A percentile compares a stretch with the other conserved stretches of the same genome.
Evolutionary conservation across 345 rosid genomes (phyloP).

Genomic region (Dipteronia sinensis): DNA sequence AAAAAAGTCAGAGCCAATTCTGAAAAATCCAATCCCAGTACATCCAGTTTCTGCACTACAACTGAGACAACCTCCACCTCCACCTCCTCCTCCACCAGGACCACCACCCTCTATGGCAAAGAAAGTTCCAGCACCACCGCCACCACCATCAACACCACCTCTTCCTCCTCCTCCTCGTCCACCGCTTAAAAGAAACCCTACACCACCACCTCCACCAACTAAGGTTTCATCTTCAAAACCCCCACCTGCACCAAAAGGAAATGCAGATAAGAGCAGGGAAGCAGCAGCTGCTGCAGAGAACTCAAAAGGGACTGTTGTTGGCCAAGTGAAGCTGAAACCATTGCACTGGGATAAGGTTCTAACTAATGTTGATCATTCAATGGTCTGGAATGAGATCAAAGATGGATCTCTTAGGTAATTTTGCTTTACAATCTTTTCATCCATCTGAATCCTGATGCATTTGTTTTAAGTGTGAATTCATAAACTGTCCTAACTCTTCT

Average conservation of each 20-base stretch:
- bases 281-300: constrained; percentile 30
- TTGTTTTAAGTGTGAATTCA: not conserved
- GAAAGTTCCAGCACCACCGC: constrained; percentile 12
- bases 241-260: constrained; percentile 36
- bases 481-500: not conserved
- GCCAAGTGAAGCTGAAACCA: constrained; percentile 50
- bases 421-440: not conserved
- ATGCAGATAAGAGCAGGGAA: constrained; percentile 28
- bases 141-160: constrained; percentile 15
- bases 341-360: constrained; percentile 69
- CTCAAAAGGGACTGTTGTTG: constrained; percentile 28
- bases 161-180: constrained; percentile 23
- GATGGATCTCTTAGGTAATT: constrained; percentile 60
- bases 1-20: not conserved
- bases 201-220: constrained; percentile 27
- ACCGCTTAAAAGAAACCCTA: constrained; percentile 5
- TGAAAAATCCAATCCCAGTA: not conserved
- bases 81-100: constrained; percentile 14
- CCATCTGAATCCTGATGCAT: not conserved
- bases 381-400: constrained; percentile 69
- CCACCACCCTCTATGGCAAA: constrained; percentile 19
- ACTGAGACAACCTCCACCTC: constrained; percentile 7
- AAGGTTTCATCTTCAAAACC: constrained; percentile 31
- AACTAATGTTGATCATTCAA: constrained; percentile 57
- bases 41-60: constrained; percentile 12